phyloP scores from a whole-genome alignment of 352 stramenopile species.

The Pythium phragmiticola region DNA sequence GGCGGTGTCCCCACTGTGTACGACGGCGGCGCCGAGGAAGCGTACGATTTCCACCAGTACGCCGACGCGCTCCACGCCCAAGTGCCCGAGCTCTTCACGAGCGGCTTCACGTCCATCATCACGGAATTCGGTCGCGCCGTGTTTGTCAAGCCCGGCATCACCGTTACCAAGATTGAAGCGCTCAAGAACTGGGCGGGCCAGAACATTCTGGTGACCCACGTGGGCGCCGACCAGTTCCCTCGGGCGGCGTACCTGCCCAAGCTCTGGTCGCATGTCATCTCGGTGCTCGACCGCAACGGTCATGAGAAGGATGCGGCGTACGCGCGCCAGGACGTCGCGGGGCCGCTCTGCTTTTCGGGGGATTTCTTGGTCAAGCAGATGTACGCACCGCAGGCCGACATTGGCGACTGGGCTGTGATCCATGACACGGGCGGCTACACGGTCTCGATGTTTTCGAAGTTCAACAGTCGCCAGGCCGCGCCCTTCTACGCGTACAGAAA shows the following conservation, averaged over 20 bases:
- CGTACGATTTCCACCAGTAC: slow-evolving; percentile 85
- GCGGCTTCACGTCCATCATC: slow-evolving; percentile 75
- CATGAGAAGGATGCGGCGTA: slow-evolving; percentile 45
- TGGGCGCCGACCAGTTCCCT: slow-evolving; percentile 90
- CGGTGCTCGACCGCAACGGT: slow-evolving; percentile 57
- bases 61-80: slow-evolving; percentile 52
- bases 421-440: slow-evolving; percentile 89
- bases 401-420: slow-evolving; percentile 80
- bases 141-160: slow-evolving; percentile 86
- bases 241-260: slow-evolving; percentile 86
- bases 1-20: slow-evolving; percentile 90
- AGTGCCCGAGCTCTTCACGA: slow-evolving; percentile 86
- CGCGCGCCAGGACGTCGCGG: slow-evolving; percentile 83
- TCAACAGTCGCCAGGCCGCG: slow-evolving; percentile 82
- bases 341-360: slow-evolving; percentile 91
- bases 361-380: slow-evolving; percentile 87
- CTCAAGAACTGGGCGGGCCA: slow-evolving; percentile 83
- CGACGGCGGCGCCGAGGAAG: slow-evolving; percentile 57
- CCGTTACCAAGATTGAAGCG: slow-evolving; percentile 87
- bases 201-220: slow-evolving; percentile 85
- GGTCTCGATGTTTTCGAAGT: slow-evolving; percentile 86
- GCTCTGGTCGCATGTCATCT: slow-evolving; percentile 82
- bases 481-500: slow-evolving; percentile 66
- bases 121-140: slow-evolving; percentile 91
- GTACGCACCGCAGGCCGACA: slow-evolving; percentile 65